Evolutionary conservation across 2,329 filamentous ascomycete species (phyloP).

Genomic region (Penicillium sumatraense): DNA sequence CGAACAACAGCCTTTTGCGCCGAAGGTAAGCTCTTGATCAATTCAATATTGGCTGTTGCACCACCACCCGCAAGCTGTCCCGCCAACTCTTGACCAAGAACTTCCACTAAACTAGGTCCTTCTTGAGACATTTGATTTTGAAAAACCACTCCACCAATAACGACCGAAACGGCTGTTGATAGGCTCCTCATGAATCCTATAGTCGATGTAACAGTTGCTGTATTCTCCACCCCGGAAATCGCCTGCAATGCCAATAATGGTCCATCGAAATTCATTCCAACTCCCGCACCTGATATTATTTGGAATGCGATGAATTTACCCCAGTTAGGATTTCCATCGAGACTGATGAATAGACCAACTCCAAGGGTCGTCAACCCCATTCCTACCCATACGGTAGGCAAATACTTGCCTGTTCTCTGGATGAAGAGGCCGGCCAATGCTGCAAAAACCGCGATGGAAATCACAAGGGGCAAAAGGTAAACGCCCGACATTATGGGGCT

Average conservation of each 20-base stretch:
- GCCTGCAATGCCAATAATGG: constrained; percentile 61
- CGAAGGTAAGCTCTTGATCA: constrained; percentile 2
- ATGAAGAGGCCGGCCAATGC: constrained; percentile 66
- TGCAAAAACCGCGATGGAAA: constrained; percentile 65
- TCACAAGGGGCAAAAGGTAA: constrained; percentile 67
- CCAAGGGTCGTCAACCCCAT: constrained; percentile 61
- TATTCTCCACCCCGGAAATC: constrained; percentile 19
- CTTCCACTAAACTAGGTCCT: constrained; percentile 9
- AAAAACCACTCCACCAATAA: constrained; percentile 56
- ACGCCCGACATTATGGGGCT: constrained; percentile 69
- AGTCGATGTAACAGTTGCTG: constrained; percentile 60
- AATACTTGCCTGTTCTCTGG: constrained; percentile 67
- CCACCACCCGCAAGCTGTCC: constrained; percentile 6
- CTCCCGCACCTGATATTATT: constrained; percentile 56
- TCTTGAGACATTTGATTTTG: constrained; percentile 38
- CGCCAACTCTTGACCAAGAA: constrained; percentile 19
- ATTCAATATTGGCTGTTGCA: constrained; percentile 6
- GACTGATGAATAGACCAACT: constrained; percentile 58
- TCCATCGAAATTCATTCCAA: constrained; percentile 59
- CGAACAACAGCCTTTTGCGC: neutral
- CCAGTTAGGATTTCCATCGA: constrained; percentile 51
- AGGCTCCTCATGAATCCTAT: constrained; percentile 61
- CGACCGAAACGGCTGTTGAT: constrained; percentile 57
- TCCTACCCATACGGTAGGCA: constrained; percentile 58
- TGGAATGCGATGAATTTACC: constrained; percentile 45